Evolutionary conservation across 1,284 basidiomycete genomes (phyloP).

Genomic region (Cystobasidium slooffiae): DNA sequence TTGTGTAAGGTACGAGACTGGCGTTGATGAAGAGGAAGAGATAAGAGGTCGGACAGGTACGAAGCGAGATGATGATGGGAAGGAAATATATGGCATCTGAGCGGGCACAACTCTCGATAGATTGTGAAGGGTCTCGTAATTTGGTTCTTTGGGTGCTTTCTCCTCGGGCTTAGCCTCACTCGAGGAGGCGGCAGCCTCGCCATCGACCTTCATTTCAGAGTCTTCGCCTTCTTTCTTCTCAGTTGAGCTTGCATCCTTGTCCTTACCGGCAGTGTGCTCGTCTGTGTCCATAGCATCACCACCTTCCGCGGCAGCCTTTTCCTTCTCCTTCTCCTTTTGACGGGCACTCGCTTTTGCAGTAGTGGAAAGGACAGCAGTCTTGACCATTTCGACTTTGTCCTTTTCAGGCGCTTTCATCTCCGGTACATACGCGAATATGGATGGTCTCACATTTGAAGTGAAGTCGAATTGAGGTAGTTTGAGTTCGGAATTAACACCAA

Average conservation of each 20-base stretch:
- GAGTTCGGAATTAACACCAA: constrained; percentile 81
- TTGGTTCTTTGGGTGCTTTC: constrained; percentile 65
- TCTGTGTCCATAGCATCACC: constrained; percentile 78
- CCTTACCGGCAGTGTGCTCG: constrained; percentile 59
- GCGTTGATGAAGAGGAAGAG: constrained; percentile 49
- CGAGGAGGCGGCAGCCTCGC: constrained; percentile 35
- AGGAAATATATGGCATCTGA: constrained; percentile 81
- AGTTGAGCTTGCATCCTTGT: constrained; percentile 45
- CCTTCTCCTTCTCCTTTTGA: constrained; percentile 71
- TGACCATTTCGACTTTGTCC: constrained; percentile 84
- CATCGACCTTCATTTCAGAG: constrained; percentile 61
- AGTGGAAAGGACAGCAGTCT: constrained; percentile 89
- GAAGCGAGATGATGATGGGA: constrained; percentile 78
- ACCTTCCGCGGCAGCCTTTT: constrained; percentile 73
- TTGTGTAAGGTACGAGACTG: constrained; percentile 30
- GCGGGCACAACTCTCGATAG: constrained; percentile 90
- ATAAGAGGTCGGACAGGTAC: constrained; percentile 82
- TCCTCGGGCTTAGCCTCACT: constrained; percentile 50
- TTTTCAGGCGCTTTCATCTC: constrained; percentile 84
- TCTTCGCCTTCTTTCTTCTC: constrained; percentile 63
- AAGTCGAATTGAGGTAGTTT: constrained; percentile 91
- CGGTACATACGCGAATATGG: constrained; percentile 85
- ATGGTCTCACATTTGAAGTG: constrained; percentile 76
- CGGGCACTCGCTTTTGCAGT: constrained; percentile 91
- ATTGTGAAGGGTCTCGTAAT: constrained; percentile 78